Conservation (phyloP, 805 yeast genomes). For the Zygosaccharomyces bisporus region DNA sequence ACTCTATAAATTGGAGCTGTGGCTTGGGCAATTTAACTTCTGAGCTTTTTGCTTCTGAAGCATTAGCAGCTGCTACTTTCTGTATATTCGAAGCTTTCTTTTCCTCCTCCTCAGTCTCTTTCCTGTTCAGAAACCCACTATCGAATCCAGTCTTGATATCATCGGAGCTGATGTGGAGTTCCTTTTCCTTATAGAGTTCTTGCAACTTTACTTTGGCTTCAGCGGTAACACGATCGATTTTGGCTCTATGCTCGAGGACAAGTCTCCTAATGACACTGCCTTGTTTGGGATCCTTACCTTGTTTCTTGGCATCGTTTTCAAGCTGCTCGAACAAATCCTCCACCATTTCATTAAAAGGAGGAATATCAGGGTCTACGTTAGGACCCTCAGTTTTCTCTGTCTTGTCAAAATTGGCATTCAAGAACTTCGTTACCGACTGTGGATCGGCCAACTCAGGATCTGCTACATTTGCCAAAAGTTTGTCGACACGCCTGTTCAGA, state of each 20-base stretch:
- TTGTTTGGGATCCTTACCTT: constrained; percentile 41
- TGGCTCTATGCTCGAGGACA: constrained; percentile 56
- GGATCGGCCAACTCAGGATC: constrained; percentile 37
- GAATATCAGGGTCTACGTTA: constrained; percentile 44
- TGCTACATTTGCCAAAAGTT: constrained; percentile 43
- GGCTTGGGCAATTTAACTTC: constrained; percentile 28
- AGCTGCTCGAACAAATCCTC: constrained; percentile 83
- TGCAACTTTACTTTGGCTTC: constrained; percentile 65
- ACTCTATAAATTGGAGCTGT: constrained; percentile 29
- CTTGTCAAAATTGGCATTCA: constrained; percentile 53
- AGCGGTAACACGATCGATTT: constrained; percentile 61
- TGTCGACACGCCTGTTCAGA: constrained; percentile 69
- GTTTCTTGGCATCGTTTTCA: constrained; percentile 52
- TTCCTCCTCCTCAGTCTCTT: constrained; percentile 26
- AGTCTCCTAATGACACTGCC: constrained; percentile 40
- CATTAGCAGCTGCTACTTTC: constrained; percentile 19
- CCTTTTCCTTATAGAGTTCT: constrained; percentile 65
- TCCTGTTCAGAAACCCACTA: constrained; percentile 70
- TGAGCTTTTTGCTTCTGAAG: constrained; percentile 24
- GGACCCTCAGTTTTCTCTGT: constrained; percentile 50
- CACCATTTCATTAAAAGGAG: constrained; percentile 87
- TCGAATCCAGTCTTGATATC: constrained; percentile 93
- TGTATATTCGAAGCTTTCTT: constrained; percentile 10
- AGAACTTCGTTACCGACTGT: constrained; percentile 38
- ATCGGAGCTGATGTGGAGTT: constrained; percentile 76